Percentiles rank a stretch among this genome's conserved stretches.
These are phyloP conservation scores for Ceratocystis ficicola DNA, from an alignment of 2,329 filamentous ascomycete genomes.

Conservation along the genomic window DNA sequence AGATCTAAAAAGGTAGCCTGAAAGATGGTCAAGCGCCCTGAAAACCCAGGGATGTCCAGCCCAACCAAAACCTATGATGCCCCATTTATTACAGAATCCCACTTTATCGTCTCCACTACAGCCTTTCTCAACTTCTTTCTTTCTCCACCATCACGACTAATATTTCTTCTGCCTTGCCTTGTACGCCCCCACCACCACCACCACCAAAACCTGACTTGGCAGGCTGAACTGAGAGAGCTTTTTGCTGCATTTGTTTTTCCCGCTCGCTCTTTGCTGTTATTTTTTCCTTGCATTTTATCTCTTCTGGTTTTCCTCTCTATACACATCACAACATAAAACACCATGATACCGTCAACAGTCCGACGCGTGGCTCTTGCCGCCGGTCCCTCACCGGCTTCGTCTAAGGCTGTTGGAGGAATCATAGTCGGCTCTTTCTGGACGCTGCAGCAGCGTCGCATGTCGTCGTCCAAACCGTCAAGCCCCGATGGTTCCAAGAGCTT, in stretches of 20 bases:
- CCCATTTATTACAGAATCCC: background rate
- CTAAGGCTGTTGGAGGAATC: conserved; percentile 33
- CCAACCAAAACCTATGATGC: no score
- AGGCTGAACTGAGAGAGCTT: conserved; percentile 18
- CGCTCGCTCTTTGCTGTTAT: background rate
- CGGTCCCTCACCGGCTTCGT: conserved; percentile 22
- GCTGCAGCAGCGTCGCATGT: conserved; percentile 43
- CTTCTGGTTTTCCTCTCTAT: conserved; percentile 21
- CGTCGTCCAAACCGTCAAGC: conserved; percentile 51
- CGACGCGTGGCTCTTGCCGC: conserved; percentile 38
- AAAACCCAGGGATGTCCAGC: background rate
- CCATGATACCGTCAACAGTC: conserved; percentile 45
- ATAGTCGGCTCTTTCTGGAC: conserved; percentile 29
- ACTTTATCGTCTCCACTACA: conserved; percentile 7
- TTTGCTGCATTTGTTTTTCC: conserved; percentile 16
- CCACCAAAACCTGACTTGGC: background rate
- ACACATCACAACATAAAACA: conserved; percentile 22
- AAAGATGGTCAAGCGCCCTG: background rate
- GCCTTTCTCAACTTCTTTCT: conserved; percentile 17
- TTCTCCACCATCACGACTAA: conserved; percentile 22
- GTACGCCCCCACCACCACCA: background rate
- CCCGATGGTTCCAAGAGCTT: conserved; percentile 42
- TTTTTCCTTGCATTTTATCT: background rate
- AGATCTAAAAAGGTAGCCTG: background rate
- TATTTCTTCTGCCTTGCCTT: conserved; percentile 14